Percentiles rank a stretch among this genome's conserved stretches.
Conservation (phyloP, 2,329 filamentous ascomycete species). For the Coniosporium uncinatum region DNA sequence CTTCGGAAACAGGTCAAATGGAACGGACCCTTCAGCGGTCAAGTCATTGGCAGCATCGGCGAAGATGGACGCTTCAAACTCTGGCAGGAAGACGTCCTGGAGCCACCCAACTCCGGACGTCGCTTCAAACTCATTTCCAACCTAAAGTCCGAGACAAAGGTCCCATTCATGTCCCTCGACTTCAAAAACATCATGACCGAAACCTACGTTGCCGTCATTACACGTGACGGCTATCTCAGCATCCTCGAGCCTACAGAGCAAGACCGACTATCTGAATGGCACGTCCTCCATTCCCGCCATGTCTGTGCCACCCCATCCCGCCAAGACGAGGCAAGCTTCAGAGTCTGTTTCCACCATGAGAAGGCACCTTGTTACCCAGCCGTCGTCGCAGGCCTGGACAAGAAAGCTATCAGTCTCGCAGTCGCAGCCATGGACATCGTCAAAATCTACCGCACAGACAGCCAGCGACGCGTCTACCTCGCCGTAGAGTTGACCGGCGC, state of each 20-base stretch:
- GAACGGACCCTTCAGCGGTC: conserved; percentile 86
- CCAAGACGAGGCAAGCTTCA: conserved; percentile 80
- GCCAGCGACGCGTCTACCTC: conserved; percentile 63
- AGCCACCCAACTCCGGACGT: conserved; percentile 66
- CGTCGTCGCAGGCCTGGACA: conserved; percentile 73
- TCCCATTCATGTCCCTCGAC: conserved; percentile 71
- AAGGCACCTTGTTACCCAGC: conserved; percentile 74
- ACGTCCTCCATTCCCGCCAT: conserved; percentile 68
- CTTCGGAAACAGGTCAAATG: conserved; percentile 66
- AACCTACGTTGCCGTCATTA: conserved; percentile 81
- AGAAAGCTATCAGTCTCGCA: conserved; percentile 73
- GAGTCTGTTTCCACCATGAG: conserved; percentile 84
- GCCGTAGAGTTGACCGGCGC: conserved; percentile 73
- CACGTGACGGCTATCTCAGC: conserved; percentile 73
- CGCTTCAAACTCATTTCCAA: conserved; percentile 71
- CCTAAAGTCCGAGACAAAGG: conserved; percentile 60
- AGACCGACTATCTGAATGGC: conserved; percentile 74
- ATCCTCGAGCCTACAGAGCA: conserved; percentile 84
- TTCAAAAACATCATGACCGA: conserved; percentile 74
- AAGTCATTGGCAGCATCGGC: conserved; percentile 82
- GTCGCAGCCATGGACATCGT: conserved; percentile 84
- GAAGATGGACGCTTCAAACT: conserved; percentile 88
- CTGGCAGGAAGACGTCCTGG: conserved; percentile 86
- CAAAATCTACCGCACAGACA: conserved; percentile 74
- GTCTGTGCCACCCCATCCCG: conserved; percentile 48